Evolutionary conservation across 768 basidiomycete genomes (phyloP).

Genomic region (Mrakia frigida): DNA sequence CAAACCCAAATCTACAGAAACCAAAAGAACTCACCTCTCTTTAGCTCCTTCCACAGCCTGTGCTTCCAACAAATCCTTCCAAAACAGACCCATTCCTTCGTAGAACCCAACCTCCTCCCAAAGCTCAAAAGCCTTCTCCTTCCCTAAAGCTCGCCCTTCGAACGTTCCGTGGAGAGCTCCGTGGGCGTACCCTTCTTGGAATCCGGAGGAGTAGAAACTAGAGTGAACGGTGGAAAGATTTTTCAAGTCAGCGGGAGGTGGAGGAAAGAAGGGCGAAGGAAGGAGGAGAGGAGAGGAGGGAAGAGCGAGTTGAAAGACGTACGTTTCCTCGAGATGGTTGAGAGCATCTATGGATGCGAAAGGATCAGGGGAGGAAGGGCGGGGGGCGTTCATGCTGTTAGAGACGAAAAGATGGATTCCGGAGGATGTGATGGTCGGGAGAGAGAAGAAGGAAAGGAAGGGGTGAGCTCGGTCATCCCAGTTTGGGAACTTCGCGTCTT

Average conservation of each 20-base stretch:
- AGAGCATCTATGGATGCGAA: constrained; percentile 22
- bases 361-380: neutral
- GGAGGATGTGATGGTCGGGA: neutral
- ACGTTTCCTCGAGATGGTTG: constrained; percentile 31
- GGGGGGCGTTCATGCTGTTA: neutral
- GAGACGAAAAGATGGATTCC: neutral
- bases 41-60: constrained; percentile 42
- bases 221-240: neutral
- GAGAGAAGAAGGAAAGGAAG: neutral
- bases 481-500: neutral
- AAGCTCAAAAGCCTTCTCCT: constrained; percentile 86
- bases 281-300: neutral
- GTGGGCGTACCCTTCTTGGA: constrained; percentile 70
- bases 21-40: constrained; percentile 42
- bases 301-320: neutral
- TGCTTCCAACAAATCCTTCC: constrained; percentile 53
- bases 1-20: too few relatives aligned
- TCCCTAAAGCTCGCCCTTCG: constrained; percentile 82
- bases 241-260: neutral
- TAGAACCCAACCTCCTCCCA: constrained; percentile 97
- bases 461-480: neutral
- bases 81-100: constrained; percentile 73
- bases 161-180: constrained; percentile 84
- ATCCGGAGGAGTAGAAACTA: constrained; percentile 77
- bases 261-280: neutral